These are phyloP conservation scores for Adansonia digitata DNA, from an alignment of 345 rosid species.

Conservation along the genomic window DNA sequence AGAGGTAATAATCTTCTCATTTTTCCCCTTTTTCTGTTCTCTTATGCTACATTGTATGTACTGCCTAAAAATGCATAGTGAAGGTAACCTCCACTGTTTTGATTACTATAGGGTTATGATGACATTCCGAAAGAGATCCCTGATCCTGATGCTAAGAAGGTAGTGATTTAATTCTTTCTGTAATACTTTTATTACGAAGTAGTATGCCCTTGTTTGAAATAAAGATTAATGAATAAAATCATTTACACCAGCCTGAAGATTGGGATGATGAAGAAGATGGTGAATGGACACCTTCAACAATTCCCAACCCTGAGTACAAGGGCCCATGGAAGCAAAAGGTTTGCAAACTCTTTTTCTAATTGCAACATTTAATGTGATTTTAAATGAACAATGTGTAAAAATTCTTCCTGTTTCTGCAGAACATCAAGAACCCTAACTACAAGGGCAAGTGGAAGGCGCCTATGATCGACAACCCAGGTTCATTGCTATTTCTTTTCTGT, in stretches of 20 bases:
- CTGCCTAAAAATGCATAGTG: neutral
- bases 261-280: constrained; percentile 99
- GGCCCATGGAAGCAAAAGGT: constrained; percentile 98
- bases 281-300: constrained; percentile 95
- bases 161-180: constrained; percentile 13
- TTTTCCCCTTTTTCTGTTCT: neutral
- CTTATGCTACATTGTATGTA: neutral
- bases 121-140: constrained; percentile 88
- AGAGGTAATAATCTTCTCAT: constrained; percentile 40
- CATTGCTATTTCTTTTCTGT: neutral
- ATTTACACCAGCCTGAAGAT: constrained; percentile 72
- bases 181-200: neutral
- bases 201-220: neutral
- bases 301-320: constrained; percentile 90
- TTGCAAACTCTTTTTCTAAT: constrained; percentile 15
- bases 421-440: constrained; percentile 95
- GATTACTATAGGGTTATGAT: constrained; percentile 43
- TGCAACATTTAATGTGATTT: neutral
- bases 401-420: constrained; percentile 34
- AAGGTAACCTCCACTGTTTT: neutral
- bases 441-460: constrained; percentile 98
- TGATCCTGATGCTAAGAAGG: constrained; percentile 91
- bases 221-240: constrained; percentile 11
- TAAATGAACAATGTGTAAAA: neutral
- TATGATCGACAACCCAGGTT: constrained; percentile 96